Evolutionary conservation across 2,329 filamentous ascomycete genomes (phyloP), one percentile per base, ranked within the genome.

Genomic region (Fusarium tupiense): DNA sequence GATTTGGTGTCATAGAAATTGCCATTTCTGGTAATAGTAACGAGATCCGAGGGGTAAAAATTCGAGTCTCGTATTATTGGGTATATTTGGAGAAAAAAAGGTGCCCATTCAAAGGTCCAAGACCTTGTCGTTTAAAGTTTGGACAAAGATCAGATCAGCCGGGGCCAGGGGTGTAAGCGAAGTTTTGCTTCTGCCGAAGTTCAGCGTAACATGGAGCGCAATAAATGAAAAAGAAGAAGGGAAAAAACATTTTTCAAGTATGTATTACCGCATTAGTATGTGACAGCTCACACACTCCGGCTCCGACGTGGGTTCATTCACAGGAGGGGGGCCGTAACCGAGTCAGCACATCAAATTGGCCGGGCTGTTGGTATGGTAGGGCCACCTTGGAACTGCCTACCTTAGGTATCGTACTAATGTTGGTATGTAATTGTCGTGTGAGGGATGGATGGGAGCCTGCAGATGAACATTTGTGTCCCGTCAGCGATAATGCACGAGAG

Each of bases 121-220:
- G 52, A 64, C 71, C 64, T 26, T 67, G 66, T 61, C 54, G 58
- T 59, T 68, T 74, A 73, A 73, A 62, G 71, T 73, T 74, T 64
- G 50, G 24, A 52, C 67, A 73, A 73, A 73, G 71, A 73, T 73
- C 67, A 73, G 71, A 72, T 73, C 71, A 73, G 71, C 67, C 59
- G 41, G 58, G 69, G 71, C 67, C 62, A 52, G 54, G 69, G 71
- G 56, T 72, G 50, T 71, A 71, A 67, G 71, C 68, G 49, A 58
- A 63, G 49, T 50, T 43, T 71, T 71, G 43, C 59, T 61, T 74
- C 71, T 71, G 57, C 46, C 61, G 54, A 61, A 74, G 41, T 38
- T 50, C 70, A 56, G 59, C 49, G 38, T 26, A 29, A 61, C 49
- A 47, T 29, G 44, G 44, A 56, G 41, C 46, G 29, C 41, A 49